Evolutionary conservation across 2,329 filamentous ascomycete genomes (phyloP), one percentile per base, ranked within the genome.

Genomic region (Aspergillus puulaauensis): DNA sequence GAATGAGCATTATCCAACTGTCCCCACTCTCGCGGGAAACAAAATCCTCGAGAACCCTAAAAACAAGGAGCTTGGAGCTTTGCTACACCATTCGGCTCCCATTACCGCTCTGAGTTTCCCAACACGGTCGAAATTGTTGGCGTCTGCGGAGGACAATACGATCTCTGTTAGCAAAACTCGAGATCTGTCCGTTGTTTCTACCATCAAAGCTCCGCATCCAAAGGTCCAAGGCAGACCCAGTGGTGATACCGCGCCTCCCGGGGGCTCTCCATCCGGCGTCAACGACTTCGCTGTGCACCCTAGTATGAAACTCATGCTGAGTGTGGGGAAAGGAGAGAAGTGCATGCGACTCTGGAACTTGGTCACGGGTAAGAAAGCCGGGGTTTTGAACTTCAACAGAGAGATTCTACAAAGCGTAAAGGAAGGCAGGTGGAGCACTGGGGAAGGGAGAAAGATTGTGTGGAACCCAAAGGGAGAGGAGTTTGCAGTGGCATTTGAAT

Each of bases 271-370:
- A 0, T 85, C 88, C n/a, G 95, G 95, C 17, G 86, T 98, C 65
- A 98, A 96, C 73, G 90, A 93, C 73, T 96, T 99, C 73, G 91
- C 93, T 2, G 89, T 99, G 24, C 95, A 99, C 73, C 93, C 95
- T 0, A 96, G 90, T 73, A 91, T 96, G 84, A 98, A 97, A 78
- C 80, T 99, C 51, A 96, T 98, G 90, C 86, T 99, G 59, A 96
- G 86, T 66, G 92, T 98, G 8, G 89, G 91, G 65, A 91, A 89
- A 68, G 92, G 92, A 63, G 95, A 99, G 78, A 87, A 86, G 63
- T 91, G 88, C 69, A 96, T 99, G 90, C 82, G 95, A 63, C 75
- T 98, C 63, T 99, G 95, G 95, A 98, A 99, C 70, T 75, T 99
- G 62, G 92, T 98, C 64, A 98, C 93, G 3, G 95, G 93, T 15